Conservation (phyloP, 306 rosid genomes). For the Malus asiatica region DNA sequence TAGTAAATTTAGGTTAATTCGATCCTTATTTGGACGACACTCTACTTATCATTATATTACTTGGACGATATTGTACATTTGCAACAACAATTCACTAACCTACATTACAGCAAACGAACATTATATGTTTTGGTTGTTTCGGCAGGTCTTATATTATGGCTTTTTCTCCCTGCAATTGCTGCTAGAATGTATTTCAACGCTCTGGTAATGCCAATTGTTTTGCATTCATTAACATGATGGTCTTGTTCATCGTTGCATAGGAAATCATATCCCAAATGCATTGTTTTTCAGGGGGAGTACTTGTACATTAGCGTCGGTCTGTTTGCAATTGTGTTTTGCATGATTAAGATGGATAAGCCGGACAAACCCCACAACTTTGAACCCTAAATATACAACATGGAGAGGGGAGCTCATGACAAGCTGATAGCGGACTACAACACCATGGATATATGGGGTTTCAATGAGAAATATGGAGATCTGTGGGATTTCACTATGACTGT, state of each 20-base stretch:
- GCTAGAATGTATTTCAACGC: slow-evolving; percentile 68
- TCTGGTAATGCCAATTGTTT: slow-evolving; percentile 46
- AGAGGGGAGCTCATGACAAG: slow-evolving; percentile 85
- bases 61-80: no score
- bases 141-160: slow-evolving; percentile 81
- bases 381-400: slow-evolving; percentile 94
- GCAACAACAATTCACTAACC: neutral
- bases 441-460: slow-evolving; percentile 93
- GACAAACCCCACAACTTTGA: slow-evolving; percentile 81
- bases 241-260: neutral
- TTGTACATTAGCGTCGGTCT: slow-evolving; percentile 74
- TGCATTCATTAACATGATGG: neutral
- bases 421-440: slow-evolving; percentile 80
- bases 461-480: slow-evolving; percentile 79
- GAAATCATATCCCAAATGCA: neutral
- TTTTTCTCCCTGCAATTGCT: slow-evolving; percentile 76
- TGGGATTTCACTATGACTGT: slow-evolving; percentile 83
- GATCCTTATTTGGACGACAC: no score
- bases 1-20: no score
- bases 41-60: no score
- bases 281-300: slow-evolving; percentile 70
- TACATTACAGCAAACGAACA: neutral
- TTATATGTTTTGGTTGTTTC: slow-evolving; percentile 11
- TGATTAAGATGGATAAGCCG: slow-evolving; percentile 95
- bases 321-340: slow-evolving; percentile 67